These are phyloP conservation scores for Penicillium waksmanii DNA, from an alignment of 495 filamentous ascomycete genomes.

Conservation along the genomic window DNA sequence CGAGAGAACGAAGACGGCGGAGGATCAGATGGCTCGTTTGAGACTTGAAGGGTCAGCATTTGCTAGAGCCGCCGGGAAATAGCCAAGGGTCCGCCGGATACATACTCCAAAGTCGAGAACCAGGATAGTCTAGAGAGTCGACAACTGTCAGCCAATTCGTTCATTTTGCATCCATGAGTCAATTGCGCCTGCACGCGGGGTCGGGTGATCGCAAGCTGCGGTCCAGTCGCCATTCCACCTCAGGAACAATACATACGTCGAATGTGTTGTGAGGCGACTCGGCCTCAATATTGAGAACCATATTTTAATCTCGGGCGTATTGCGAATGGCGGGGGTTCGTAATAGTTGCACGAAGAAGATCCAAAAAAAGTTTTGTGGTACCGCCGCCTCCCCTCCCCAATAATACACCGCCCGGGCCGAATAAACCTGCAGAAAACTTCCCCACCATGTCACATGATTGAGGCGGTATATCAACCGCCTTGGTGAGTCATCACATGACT, in stretches of 20 bases:
- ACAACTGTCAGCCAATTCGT: background rate
- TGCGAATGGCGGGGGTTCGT: too few species aligned
- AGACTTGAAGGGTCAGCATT: conserved; percentile 31
- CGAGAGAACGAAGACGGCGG: conserved; percentile 74
- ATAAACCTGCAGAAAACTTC: too few species aligned
- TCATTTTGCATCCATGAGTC: background rate
- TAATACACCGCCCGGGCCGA: too few species aligned
- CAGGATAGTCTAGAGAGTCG: conserved; percentile 53
- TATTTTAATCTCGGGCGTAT: background rate
- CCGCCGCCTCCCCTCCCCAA: too few species aligned
- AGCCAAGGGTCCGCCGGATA: conserved; percentile 8
- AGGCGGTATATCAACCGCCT: too few species aligned
- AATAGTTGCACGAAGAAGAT: too few species aligned
- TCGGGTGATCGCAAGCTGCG: background rate
- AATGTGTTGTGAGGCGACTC: background rate
- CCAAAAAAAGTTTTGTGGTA: too few species aligned
- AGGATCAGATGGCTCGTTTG: conserved; percentile 78
- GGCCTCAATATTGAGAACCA: background rate
- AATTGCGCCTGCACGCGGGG: background rate
- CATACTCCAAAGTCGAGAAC: conserved; percentile 64
- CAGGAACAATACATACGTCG: background rate
- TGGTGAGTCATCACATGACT: too few species aligned
- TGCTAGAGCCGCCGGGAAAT: background rate
- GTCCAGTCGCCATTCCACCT: background rate
- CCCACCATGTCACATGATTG: too few species aligned